Evolutionary conservation across 2,329 filamentous ascomycete species (phyloP), one percentile per base, ranked within the genome.

Genomic region (Colletotrichum chlorophyti): DNA sequence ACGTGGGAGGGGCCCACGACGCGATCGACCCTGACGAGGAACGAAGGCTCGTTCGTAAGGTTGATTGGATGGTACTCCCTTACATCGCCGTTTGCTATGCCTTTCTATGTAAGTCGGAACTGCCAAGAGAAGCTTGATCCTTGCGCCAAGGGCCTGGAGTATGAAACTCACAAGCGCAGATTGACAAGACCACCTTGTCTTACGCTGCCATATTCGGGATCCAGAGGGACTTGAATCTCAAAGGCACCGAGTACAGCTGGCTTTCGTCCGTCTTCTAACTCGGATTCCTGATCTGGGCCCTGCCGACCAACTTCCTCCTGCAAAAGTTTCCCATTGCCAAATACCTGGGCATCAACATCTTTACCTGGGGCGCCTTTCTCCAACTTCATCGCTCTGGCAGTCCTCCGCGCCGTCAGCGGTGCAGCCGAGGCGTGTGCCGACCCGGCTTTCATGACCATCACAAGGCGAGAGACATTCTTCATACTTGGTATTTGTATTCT

Each of bases 171-270:
- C 35, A 0, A 6, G 1, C 1, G 2, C 10, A 38, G n/a, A 21
- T 19, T n/a, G 15, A 38, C 17, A 38, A 38, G 21, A 38, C 17
- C 35, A 38, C 35, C 35, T n/a, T 38, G 14, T 38, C 15, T 4
- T 38, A 38, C 35, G 35, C 35, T 19, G 35, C 35, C 35, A 38
- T 38, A 4, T 19, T 38, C 9, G 35, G 35, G 10, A 38, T 38
- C 1, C 35, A 38, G 35, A 38, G 17, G 17, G 35, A 38, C 14
- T 19, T 38, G 15, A 12, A 38, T 6, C 35, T 38, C 35, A 38
- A 38, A 6, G 35, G 35, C 1, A 21, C 35, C 17, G 15, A 17
- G 35, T 38, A 38, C 21, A 38, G 35, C 35, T 19, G 35, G n/a
- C 35, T 21, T 6, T 38, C 35, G 5, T 38, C 35, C n/a, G 21